These are phyloP conservation scores for Cryptococcus jaspeensis DNA, from an alignment of 1,284 basidiomycete species.

Conservation along the genomic window DNA sequence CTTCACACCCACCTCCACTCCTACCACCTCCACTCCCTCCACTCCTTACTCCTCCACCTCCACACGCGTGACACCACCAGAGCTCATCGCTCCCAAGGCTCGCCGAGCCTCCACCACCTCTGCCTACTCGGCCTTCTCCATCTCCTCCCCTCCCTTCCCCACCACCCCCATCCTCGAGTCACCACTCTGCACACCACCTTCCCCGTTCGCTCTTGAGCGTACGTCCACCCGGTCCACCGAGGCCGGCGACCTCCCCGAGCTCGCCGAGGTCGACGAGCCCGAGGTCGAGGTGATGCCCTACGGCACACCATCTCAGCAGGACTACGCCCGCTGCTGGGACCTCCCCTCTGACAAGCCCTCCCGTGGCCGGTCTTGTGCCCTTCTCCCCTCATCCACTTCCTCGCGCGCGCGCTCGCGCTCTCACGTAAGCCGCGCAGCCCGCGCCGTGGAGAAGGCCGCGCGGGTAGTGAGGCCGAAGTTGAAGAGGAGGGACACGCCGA, in stretches of 20 bases:
- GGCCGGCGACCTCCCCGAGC: background rate
- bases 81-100: background rate
- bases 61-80: background rate
- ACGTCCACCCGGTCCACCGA: background rate
- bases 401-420: too few relatives aligned
- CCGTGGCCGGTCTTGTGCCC: too few relatives aligned
- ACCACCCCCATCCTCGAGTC: constrained; percentile 3
- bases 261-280: background rate
- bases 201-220: background rate
- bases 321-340: too few relatives aligned
- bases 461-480: constrained; percentile 11
- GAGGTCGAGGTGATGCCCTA: too few relatives aligned
- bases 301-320: too few relatives aligned
- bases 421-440: too few relatives aligned
- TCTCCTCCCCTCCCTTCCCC: constrained; percentile 8
- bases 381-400: too few relatives aligned
- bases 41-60: too few relatives aligned
- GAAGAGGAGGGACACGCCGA: constrained; percentile 21
- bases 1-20: constrained; percentile 6
- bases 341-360: too few relatives aligned
- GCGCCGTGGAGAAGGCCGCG: too few relatives aligned
- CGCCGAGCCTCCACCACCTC: constrained; percentile 6
- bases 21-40: background rate
- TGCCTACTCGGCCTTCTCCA: background rate
- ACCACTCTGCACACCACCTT: too few relatives aligned